A percentile compares a stretch with the other conserved stretches of the same genome.
These are phyloP conservation scores for Mrakia hoshinonis DNA, from an alignment of 768 basidiomycete species.

Conservation along the genomic window DNA sequence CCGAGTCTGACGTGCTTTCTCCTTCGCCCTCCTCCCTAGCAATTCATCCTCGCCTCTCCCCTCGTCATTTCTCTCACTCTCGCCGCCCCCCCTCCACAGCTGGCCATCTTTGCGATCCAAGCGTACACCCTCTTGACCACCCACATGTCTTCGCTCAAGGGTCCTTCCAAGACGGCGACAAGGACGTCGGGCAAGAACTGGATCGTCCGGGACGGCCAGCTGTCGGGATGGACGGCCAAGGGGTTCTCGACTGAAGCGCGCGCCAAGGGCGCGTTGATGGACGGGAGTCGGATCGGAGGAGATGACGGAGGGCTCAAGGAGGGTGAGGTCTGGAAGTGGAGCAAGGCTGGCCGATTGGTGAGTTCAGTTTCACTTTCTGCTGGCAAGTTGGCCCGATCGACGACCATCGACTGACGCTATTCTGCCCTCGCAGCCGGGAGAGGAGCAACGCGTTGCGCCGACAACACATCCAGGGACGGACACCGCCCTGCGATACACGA, in stretches of 20 bases:
- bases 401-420: background rate
- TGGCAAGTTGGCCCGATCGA: no score
- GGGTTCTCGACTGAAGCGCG: background rate
- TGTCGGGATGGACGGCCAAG: background rate
- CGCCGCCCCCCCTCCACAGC: background rate
- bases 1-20: background rate
- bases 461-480: constrained; percentile 8
- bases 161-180: background rate
- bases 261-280: background rate
- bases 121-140: background rate
- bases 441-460: background rate
- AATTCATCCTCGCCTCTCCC: constrained; percentile 5
- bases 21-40: background rate
- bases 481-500: background rate
- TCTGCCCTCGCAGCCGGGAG: background rate
- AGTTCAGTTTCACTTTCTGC: background rate
- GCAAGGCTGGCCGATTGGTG: constrained; percentile 1
- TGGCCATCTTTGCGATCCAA: constrained; percentile 10
- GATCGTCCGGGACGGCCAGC: background rate
- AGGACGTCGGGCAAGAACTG: background rate
- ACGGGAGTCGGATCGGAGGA: background rate
- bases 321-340: constrained; percentile 11
- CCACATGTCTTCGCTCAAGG: background rate
- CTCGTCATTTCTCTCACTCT: constrained; percentile 8
- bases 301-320: background rate